These are phyloP conservation scores for Calonectria ilicicola DNA, from an alignment of 2,329 filamentous ascomycete genomes.

Conservation along the genomic window DNA sequence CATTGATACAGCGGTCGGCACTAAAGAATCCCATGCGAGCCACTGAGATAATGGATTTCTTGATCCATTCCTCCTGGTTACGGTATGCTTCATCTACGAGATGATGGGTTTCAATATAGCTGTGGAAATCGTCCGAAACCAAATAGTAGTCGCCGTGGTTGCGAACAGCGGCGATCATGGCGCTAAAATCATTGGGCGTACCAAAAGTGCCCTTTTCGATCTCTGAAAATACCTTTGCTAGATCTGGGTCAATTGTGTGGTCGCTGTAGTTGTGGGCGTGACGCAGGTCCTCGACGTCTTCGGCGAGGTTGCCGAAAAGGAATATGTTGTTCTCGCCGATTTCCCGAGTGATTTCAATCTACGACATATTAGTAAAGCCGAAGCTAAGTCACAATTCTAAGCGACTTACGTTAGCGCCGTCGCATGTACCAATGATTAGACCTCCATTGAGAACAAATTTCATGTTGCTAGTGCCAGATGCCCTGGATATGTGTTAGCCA, in stretches of 20 bases:
- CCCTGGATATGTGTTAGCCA: constrained; percentile 50
- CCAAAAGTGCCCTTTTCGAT: constrained; percentile 89
- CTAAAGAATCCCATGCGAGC: constrained; percentile 98
- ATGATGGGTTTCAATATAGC: constrained; percentile 90
- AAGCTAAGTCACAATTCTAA: neutral
- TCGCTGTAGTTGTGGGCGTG: constrained; percentile 88
- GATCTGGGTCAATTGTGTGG: constrained; percentile 80
- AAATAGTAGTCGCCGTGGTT: constrained; percentile 98
- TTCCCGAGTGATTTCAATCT: constrained; percentile 97
- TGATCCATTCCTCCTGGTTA: constrained; percentile 92
- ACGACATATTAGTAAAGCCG: constrained; percentile 14
- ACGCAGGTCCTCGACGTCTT: constrained; percentile 96
- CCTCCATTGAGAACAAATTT: constrained; percentile 99
- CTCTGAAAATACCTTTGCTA: constrained; percentile 84
- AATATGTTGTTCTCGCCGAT: constrained; percentile 98
- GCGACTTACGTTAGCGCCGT: constrained; percentile 89
- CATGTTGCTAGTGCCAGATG: constrained; percentile 95
- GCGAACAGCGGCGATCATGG: constrained; percentile 84
- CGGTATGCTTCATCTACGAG: constrained; percentile 93
- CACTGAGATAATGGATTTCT: constrained; percentile 89
- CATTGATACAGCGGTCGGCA: constrained; percentile 93
- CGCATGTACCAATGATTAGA: constrained; percentile 96
- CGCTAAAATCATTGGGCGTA: constrained; percentile 80
- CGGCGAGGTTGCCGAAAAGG: constrained; percentile 94
- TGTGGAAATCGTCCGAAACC: constrained; percentile 96